phyloP scores from a whole-genome alignment of 495 filamentous ascomycete genomes.

The Aspergillus carlsbadensis region DNA sequence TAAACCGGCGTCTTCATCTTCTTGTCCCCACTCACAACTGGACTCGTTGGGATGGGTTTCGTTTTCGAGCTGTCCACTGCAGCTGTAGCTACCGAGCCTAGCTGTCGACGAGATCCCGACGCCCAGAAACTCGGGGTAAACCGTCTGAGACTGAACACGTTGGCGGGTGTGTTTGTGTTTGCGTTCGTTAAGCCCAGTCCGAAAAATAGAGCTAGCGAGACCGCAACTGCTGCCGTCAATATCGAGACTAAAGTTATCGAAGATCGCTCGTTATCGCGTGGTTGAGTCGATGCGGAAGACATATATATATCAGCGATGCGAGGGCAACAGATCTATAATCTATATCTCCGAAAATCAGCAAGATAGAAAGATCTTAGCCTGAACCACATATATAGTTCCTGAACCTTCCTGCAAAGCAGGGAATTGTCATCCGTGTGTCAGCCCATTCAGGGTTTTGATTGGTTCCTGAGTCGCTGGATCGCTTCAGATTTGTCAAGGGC shows the following conservation, averaged over 20 bases:
- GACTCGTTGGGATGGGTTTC: too few species aligned
- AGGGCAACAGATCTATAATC: too few species aligned
- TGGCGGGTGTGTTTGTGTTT: constrained; percentile 22
- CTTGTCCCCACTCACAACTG: neutral
- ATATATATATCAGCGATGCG: neutral
- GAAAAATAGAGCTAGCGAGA: constrained; percentile 6
- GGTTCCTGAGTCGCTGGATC: neutral
- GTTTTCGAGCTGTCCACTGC: too few species aligned
- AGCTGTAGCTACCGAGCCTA: neutral
- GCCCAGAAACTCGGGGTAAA: constrained; percentile 19
- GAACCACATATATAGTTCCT: too few species aligned
- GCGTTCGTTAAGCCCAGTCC: neutral
- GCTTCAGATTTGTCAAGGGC: constrained; percentile 10
- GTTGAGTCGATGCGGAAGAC: constrained; percentile 2
- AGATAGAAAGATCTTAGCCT: too few species aligned
- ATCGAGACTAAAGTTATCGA: constrained; percentile 5
- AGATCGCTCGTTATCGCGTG: neutral
- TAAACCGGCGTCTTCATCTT: constrained; percentile 63
- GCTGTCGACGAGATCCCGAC: constrained; percentile 4
- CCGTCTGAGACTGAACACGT: constrained; percentile 33
- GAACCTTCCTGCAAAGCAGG: neutral
- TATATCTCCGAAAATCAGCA: too few species aligned
- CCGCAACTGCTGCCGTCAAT: constrained; percentile 7
- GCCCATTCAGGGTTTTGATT: too few species aligned
- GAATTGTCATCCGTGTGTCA: neutral